Conservation (phyloP, 2,329 filamentous ascomycete genomes). For the Fusarium armeniacum region DNA sequence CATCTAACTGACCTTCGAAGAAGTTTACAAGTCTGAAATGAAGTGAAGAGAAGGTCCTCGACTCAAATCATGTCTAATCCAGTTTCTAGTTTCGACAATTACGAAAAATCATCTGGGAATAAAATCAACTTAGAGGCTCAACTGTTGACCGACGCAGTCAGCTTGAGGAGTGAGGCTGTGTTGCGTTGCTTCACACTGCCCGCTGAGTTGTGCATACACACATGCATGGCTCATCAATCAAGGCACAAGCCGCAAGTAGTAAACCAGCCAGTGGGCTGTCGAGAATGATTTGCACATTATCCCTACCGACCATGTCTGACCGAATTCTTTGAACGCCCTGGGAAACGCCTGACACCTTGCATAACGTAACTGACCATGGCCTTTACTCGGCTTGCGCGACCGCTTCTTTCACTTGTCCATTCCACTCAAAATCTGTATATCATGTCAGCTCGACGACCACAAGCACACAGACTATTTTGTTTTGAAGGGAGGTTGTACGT, state of each 20-base stretch:
- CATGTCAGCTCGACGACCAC: slow-evolving; percentile 22
- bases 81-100: not conserved
- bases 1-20: not conserved
- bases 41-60: not conserved
- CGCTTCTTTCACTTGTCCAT: slow-evolving; percentile 54
- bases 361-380: slow-evolving; percentile 4
- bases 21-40: not conserved
- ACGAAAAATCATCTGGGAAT: slow-evolving; percentile 2
- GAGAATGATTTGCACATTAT: slow-evolving; percentile 12
- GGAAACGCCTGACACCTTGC: slow-evolving; percentile 44
- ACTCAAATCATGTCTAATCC: not conserved
- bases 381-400: slow-evolving; percentile 52
- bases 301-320: slow-evolving; percentile 23
- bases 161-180: slow-evolving; percentile 21
- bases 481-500: slow-evolving; percentile 66
- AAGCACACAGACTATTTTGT: not conserved
- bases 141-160: slow-evolving; percentile 17
- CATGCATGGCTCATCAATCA: slow-evolving; percentile 3
- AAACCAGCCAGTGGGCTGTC: slow-evolving; percentile 20
- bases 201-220: slow-evolving; percentile 17
- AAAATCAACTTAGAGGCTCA: slow-evolving; percentile 21
- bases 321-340: slow-evolving; percentile 33
- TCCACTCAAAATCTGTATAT: slow-evolving; percentile 59
- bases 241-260: slow-evolving; percentile 8
- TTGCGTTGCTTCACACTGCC: slow-evolving; percentile 12